Evolutionary conservation across 345 rosid genomes (phyloP).

Genomic region (Gossypium anomalum): DNA sequence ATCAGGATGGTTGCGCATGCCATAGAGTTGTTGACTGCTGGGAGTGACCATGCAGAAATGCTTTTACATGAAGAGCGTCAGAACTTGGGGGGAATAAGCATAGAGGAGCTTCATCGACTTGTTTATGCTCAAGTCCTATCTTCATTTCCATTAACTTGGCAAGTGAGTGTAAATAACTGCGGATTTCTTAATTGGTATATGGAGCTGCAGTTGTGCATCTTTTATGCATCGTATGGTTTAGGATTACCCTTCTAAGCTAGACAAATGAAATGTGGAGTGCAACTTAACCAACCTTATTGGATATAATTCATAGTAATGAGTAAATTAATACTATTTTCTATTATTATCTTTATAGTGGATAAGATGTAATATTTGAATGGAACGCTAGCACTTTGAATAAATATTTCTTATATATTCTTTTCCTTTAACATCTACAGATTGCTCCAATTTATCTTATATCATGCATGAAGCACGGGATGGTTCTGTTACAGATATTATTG

Average conservation of each 20-base stretch:
- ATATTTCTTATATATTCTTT: neutral
- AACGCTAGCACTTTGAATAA: neutral
- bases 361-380: neutral
- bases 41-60: conserved; percentile 65
- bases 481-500: conserved; percentile 68
- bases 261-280: neutral
- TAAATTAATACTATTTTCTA: neutral
- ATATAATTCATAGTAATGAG: neutral
- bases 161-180: conserved; percentile 49
- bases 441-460: conserved; percentile 89
- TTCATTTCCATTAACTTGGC: conserved; percentile 92
- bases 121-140: conserved; percentile 93
- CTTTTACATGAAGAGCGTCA: conserved; percentile 71
- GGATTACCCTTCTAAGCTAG: neutral
- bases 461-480: conserved; percentile 83
- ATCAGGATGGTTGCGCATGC: conserved; percentile 94
- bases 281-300: neutral
- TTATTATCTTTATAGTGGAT: neutral
- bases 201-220: neutral
- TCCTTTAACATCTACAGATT: conserved; percentile 46
- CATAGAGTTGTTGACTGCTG: conserved; percentile 75
- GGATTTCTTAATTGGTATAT: conserved; percentile 12
- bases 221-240: neutral
- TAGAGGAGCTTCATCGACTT: conserved; percentile 89
- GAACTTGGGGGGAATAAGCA: conserved; percentile 68